Evolutionary conservation across 2,329 filamentous ascomycete species (phyloP), one percentile per base, ranked within the genome.

Genomic region (Alternaria dauci): DNA sequence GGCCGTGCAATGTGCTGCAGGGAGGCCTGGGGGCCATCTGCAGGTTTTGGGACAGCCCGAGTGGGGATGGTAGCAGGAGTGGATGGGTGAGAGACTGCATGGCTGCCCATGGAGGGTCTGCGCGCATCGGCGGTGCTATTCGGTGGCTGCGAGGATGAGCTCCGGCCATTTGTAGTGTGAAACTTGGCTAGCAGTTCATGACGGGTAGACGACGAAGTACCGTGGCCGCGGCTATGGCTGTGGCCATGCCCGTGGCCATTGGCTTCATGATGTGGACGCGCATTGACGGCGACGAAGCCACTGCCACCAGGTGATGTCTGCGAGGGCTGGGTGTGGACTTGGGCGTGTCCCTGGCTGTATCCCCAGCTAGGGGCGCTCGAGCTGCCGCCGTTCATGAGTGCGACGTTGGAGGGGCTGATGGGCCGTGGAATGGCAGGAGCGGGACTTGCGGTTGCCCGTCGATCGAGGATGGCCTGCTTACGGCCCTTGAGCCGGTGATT

Each of bases 401-500:
- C 78, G n/a, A 80, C 76, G 46, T 79, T 79, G 18, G 78, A 80
- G 3, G 79, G 78, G 51, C 77, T 80, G 9, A 77, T 63, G 1
- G 77, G 73, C 18, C 79, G 78, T 16, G 60, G 50, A 14, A 74
- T 61, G 8, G 72, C 71, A 26, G 74, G 68, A 14, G 68, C 71
- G 28, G 78, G 78, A 58, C 77, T 81, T 58, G 87, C 82, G 9
- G 78, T 81, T 20, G 85, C 84, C 58, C 89, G 85, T 36, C 90
- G 84, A 56, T 87, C 86, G 48, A 89, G 81, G 63, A 94, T 92
- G n/a, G 89, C 90, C 55, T 87, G 87, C 71, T 88, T 89, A 52
- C 91, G 88, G 50, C 89, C 89, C 73, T 90, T 91, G 51, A 96
- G 81, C 43, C 91, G 87, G 72, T 95, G 93, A 68, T 93, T 94